These are phyloP conservation scores for Dysphania ambrosioides DNA, from an alignment of 148 eudicot species.

Conservation along the genomic window DNA sequence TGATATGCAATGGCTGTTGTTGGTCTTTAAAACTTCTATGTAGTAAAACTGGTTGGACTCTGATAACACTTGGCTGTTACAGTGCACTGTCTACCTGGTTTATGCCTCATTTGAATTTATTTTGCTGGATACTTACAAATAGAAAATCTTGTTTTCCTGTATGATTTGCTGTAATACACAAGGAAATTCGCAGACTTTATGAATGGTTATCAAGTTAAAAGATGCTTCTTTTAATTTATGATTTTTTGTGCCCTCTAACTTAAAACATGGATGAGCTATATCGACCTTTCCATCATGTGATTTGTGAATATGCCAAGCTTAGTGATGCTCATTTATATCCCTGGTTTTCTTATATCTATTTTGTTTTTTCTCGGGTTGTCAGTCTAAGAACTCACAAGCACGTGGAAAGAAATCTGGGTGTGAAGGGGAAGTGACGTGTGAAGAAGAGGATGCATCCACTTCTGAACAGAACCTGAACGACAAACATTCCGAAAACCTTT, in stretches of 20 bases:
- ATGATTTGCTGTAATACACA: neutral
- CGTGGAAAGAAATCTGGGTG: slow-evolving; percentile 61
- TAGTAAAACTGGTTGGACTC: neutral
- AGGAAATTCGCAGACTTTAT: neutral
- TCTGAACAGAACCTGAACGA: slow-evolving; percentile 53
- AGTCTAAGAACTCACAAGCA: slow-evolving; percentile 59
- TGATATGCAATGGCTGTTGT: no score
- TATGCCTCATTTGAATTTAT: neutral
- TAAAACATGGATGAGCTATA: neutral
- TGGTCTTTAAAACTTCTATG: no score
- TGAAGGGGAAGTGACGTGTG: slow-evolving; percentile 51
- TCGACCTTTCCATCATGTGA: neutral
- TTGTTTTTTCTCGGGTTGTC: slow-evolving; percentile 15
- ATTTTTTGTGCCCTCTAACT: neutral
- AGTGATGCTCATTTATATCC: neutral
- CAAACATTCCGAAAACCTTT: slow-evolving; percentile 48
- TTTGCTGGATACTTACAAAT: neutral
- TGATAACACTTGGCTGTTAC: neutral
- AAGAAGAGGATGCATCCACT: slow-evolving; percentile 57
- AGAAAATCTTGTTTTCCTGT: neutral
- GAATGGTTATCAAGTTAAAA: neutral
- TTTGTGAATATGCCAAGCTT: neutral
- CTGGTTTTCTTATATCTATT: neutral
- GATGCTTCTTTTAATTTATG: neutral
- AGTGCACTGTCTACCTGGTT: neutral